phyloP scores from a whole-genome alignment of 305 asterid species.

The Ajuga reptans region DNA sequence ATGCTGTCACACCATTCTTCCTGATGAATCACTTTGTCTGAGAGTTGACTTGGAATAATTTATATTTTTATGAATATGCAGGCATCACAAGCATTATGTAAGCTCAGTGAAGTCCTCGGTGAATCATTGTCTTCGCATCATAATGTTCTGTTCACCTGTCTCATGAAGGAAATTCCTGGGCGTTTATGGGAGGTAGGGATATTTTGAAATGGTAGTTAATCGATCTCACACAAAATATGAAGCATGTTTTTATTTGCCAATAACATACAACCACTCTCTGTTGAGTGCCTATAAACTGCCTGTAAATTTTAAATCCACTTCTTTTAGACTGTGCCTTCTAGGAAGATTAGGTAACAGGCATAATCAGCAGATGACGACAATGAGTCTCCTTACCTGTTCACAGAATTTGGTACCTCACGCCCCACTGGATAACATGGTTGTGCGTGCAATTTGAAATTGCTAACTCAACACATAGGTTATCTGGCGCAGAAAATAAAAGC shows the following conservation, averaged over 20 bases:
- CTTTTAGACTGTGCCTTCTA: slow-evolving; percentile 2
- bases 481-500: background rate
- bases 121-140: slow-evolving; percentile 76
- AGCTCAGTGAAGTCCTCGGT: slow-evolving; percentile 82
- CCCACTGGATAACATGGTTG: background rate
- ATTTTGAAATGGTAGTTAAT: slow-evolving; percentile 4
- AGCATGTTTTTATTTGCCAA: slow-evolving; percentile 9
- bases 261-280: background rate
- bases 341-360: background rate
- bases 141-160: slow-evolving; percentile 58
- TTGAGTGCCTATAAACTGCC: slow-evolving; percentile 3
- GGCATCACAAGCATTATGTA: slow-evolving; percentile 80
- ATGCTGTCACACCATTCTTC: slow-evolving; percentile 9
- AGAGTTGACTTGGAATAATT: slow-evolving; percentile 5
- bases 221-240: background rate
- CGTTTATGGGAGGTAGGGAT: slow-evolving; percentile 93
- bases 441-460: slow-evolving; percentile 19
- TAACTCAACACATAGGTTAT: background rate
- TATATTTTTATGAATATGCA: slow-evolving; percentile 38
- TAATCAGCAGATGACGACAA: background rate
- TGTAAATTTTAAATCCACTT: background rate
- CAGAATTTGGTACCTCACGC: background rate
- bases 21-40: background rate
- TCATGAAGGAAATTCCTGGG: slow-evolving; percentile 89
- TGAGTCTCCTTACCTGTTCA: background rate